phyloP scores from a whole-genome alignment of 352 stramenopile species.

The Globisporangium rhizosaccharum region DNA sequence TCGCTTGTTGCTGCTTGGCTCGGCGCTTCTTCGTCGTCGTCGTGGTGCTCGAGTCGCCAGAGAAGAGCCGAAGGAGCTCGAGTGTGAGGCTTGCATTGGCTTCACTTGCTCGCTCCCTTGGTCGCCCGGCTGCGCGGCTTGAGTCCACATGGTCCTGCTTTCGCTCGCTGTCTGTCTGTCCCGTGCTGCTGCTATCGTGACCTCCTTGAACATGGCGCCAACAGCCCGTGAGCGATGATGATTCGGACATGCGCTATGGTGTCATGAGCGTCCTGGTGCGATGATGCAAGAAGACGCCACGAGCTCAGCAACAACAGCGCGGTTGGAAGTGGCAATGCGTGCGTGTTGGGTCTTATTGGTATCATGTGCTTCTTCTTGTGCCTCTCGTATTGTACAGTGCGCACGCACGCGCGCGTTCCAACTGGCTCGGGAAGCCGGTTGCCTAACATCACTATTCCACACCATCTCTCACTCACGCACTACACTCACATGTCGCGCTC shows the following conservation, averaged over 20 bases:
- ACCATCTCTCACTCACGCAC: not conserved
- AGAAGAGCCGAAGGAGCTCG: not conserved
- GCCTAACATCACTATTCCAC: conserved; percentile 1
- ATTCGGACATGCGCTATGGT: too few relatives aligned
- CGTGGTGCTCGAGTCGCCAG: not conserved
- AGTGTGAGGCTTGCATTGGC: not conserved
- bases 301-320: too few relatives aligned
- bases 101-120: not conserved
- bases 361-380: conserved; percentile 3
- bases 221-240: too few relatives aligned
- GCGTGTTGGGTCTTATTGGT: conserved; percentile 4
- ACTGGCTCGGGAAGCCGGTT: too few relatives aligned
- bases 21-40: not conserved
- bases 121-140: too few relatives aligned
- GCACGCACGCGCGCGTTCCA: not conserved
- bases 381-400: conserved; percentile 8
- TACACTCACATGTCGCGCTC: conserved; percentile 7
- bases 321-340: not conserved
- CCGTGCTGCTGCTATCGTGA: too few relatives aligned
- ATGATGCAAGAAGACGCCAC: too few relatives aligned
- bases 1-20: not conserved
- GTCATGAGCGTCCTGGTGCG: too few relatives aligned
- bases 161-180: too few relatives aligned
- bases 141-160: too few relatives aligned
- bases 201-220: too few relatives aligned